Percentiles rank a stretch among this genome's conserved stretches.
phyloP scores from a whole-genome alignment of 129 eudicot genomes.

The Ambrosia trifida region DNA sequence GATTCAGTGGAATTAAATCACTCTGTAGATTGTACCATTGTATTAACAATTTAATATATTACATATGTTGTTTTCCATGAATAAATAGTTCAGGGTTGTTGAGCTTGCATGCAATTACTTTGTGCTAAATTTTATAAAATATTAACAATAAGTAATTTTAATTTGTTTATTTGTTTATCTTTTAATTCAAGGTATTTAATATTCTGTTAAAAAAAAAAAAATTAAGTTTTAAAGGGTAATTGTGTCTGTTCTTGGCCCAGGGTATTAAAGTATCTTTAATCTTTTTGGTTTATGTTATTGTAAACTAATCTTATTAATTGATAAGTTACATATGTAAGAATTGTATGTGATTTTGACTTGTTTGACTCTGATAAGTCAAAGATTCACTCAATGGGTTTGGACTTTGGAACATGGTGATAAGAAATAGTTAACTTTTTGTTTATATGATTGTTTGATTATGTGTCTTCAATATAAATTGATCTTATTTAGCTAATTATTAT shows the following conservation, averaged over 20 bases:
- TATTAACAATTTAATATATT: too few species aligned
- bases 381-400: constrained; percentile 7
- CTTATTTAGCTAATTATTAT: background rate
- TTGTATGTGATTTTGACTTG: constrained; percentile 5
- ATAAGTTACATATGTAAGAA: background rate
- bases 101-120: background rate
- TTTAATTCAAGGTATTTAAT: background rate
- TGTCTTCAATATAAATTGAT: background rate
- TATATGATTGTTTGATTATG: background rate
- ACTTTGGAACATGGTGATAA: background rate
- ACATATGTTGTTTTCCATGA: background rate
- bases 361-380: constrained; percentile 13
- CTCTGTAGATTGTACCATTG: background rate
- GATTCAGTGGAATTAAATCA: background rate
- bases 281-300: too few species aligned
- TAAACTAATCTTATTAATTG: background rate
- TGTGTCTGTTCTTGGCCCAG: too few species aligned
- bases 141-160: background rate
- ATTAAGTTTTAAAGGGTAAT: too few species aligned
- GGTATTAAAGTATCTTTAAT: too few species aligned
- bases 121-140: background rate
- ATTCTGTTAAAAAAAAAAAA: too few species aligned
- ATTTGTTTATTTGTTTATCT: background rate
- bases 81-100: background rate
- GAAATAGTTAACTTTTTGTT: background rate